Percentiles rank a stretch among this genome's conserved stretches.
phyloP scores from a whole-genome alignment of 768 basidiomycete genomes.

The Mycena metata region DNA sequence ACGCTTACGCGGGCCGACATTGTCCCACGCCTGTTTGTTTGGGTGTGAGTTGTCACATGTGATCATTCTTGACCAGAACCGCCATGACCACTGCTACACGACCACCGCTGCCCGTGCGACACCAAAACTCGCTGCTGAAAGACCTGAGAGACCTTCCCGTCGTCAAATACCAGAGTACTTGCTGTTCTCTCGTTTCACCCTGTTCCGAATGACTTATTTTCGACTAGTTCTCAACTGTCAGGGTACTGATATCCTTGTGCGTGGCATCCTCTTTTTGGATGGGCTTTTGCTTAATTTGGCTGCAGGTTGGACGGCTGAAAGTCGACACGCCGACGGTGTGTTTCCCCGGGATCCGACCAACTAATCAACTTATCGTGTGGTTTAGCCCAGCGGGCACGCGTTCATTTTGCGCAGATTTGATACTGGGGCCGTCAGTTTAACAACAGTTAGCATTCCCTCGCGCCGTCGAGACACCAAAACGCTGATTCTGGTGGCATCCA shows the following conservation, averaged over 20 bases:
- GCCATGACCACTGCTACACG: constrained; percentile 50
- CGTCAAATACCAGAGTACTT: constrained; percentile 16
- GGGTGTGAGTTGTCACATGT: constrained; percentile 37
- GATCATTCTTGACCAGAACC: constrained; percentile 18
- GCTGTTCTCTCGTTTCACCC: background rate
- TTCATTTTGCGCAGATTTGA: constrained; percentile 96
- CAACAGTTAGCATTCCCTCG: constrained; percentile 64
- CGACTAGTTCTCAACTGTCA: constrained; percentile 77
- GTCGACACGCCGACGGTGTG: constrained; percentile 84
- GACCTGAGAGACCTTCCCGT: too few relatives aligned
- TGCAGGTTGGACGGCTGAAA: constrained; percentile 89
- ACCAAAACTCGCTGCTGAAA: constrained; percentile 65
- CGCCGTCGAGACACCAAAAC: too few relatives aligned
- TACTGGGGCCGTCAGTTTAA: constrained; percentile 91
- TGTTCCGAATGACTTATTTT: background rate
- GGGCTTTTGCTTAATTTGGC: constrained; percentile 18
- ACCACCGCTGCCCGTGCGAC: constrained; percentile 65
- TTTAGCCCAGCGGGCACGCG: constrained; percentile 82
- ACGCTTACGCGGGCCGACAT: too few relatives aligned
- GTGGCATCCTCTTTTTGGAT: constrained; percentile 42
- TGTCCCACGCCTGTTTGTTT: constrained; percentile 45
- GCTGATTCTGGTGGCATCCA: too few relatives aligned
- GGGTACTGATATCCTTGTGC: constrained; percentile 86
- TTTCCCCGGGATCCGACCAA: constrained; percentile 33
- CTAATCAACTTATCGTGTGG: constrained; percentile 23